These are phyloP conservation scores for Cryphonectria nitschkei DNA, from an alignment of 2,329 filamentous ascomycete species.

Conservation along the genomic window DNA sequence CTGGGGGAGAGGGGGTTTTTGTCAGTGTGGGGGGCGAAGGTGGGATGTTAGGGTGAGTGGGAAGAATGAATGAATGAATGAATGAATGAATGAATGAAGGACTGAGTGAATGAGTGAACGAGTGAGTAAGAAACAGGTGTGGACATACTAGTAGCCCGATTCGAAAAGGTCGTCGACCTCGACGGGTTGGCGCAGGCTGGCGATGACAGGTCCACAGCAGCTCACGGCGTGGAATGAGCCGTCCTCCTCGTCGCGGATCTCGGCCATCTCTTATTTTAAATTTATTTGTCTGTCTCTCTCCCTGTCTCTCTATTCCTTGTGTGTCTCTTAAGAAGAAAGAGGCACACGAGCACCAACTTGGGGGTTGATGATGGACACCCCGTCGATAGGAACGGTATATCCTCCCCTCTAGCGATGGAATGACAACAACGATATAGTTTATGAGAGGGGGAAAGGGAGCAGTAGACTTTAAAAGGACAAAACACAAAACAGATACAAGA, in stretches of 20 bases:
- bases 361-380: too few species aligned
- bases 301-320: background rate
- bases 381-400: background rate
- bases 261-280: background rate
- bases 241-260: slow-evolving; percentile 42
- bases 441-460: background rate
- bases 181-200: slow-evolving; percentile 45
- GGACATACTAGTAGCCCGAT: slow-evolving; percentile 22
- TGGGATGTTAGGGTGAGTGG: background rate
- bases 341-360: too few species aligned
- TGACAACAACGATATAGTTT: too few species aligned
- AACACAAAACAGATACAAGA: background rate
- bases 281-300: background rate
- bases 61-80: background rate
- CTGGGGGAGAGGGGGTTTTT: background rate
- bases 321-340: too few species aligned
- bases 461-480: background rate
- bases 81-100: background rate
- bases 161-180: slow-evolving; percentile 44
- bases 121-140: background rate
- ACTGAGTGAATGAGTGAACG: background rate
- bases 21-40: background rate
- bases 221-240: slow-evolving; percentile 35
- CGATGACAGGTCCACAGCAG: slow-evolving; percentile 46
- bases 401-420: background rate